These are phyloP conservation scores for Brassica hybrid DNA, from an alignment of 441 rosid species.

Conservation along the genomic window DNA sequence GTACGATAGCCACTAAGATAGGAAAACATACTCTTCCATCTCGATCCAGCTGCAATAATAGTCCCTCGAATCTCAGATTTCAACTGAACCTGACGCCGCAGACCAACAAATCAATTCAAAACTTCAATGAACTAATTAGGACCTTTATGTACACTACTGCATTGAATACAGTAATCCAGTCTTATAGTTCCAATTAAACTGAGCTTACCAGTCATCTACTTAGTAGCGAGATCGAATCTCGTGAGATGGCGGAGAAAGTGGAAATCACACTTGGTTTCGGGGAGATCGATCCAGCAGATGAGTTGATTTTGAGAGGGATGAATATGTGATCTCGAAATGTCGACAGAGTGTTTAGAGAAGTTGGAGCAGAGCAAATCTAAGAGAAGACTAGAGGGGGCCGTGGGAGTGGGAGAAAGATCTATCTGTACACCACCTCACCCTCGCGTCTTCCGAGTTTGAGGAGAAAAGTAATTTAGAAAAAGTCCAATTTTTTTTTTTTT, in stretches of 20 bases:
- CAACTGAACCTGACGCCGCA: slow-evolving; percentile 7
- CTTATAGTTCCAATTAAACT: neutral
- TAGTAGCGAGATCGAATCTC: slow-evolving; percentile 34
- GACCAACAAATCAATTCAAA: neutral
- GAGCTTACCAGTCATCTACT: slow-evolving; percentile 10
- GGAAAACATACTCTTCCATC: slow-evolving; percentile 40
- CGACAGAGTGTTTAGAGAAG: slow-evolving; percentile 10
- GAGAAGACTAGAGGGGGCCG: neutral
- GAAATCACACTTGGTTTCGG: neutral
- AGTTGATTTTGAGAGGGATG: neutral
- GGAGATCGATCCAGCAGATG: neutral
- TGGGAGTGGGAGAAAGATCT: slow-evolving; percentile 21
- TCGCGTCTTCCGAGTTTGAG: slow-evolving; percentile 7
- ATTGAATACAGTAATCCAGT: neutral
- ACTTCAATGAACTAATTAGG: slow-evolving; percentile 15
- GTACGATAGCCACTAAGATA: neutral
- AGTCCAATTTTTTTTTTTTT: too few species aligned
- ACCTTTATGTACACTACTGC: neutral
- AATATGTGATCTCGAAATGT: slow-evolving; percentile 19
- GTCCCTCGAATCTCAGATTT: slow-evolving; percentile 23
- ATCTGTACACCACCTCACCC: neutral
- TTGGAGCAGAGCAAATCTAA: slow-evolving; percentile 16
- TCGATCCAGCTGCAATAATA: slow-evolving; percentile 30
- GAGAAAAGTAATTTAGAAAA: neutral
- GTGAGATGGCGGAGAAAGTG: neutral